Conservation (phyloP, 2,329 filamentous ascomycete genomes). For the Sporothrix mexicana region DNA sequence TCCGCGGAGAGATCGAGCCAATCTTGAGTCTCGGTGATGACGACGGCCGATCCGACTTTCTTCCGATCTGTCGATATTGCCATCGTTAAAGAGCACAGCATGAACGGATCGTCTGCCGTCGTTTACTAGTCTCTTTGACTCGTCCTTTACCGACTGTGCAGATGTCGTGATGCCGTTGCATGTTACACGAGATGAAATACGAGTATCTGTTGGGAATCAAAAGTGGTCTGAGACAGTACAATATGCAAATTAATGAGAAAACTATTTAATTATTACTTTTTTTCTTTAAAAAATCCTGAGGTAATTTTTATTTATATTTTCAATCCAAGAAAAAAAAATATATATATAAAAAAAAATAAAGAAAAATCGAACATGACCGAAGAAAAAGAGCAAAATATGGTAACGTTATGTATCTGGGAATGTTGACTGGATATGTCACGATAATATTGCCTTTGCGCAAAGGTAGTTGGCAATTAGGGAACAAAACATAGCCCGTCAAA, state of each 20-base stretch:
- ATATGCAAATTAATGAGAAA: neutral
- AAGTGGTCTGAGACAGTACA: neutral
- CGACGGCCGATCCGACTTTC: neutral
- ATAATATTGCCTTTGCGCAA: too few species aligned
- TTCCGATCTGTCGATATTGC: neutral
- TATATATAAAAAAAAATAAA: neutral
- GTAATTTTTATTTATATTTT: neutral
- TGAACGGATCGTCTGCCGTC: neutral
- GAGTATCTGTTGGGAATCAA: neutral
- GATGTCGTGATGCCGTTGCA: conserved; percentile 15
- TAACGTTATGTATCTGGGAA: neutral
- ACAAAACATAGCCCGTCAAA: neutral
- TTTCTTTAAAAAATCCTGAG: neutral
- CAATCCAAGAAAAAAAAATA: neutral
- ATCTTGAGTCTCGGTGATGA: neutral
- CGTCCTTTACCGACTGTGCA: conserved; percentile 12
- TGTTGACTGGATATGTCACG: neutral
- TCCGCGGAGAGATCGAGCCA: neutral
- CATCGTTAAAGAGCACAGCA: neutral
- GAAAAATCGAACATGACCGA: neutral
- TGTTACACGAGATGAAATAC: neutral
- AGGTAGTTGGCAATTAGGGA: neutral
- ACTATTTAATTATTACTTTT: neutral
- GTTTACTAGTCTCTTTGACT: neutral
- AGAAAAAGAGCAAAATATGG: neutral